Evolutionary conservation across 1,284 basidiomycete species (phyloP).

Genomic region (Trichosporon coremiiforme): DNA sequence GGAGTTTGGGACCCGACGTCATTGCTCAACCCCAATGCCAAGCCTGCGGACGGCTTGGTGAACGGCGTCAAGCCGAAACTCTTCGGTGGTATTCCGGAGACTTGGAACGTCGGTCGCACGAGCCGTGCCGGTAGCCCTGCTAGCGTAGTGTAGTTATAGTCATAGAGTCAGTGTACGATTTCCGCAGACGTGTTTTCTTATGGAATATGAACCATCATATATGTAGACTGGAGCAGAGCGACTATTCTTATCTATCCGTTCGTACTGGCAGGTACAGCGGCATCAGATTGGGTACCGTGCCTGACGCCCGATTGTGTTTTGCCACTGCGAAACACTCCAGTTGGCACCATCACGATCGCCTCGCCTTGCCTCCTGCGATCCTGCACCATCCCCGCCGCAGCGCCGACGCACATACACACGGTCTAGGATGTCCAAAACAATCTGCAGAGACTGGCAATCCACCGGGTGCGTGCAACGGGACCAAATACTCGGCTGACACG

Average conservation of each 20-base stretch:
- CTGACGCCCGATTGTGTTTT: slow-evolving; percentile 8
- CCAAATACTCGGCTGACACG: not conserved
- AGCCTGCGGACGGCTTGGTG: slow-evolving; percentile 27
- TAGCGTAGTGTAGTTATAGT: slow-evolving; percentile 34
- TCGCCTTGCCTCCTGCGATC: not conserved
- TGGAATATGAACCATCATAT: slow-evolving; percentile 1
- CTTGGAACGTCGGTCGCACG: slow-evolving; percentile 31
- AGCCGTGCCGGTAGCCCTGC: slow-evolving; percentile 42
- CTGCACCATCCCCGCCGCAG: not conserved
- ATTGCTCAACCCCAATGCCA: slow-evolving; percentile 26
- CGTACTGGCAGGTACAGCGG: not conserved
- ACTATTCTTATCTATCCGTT: too few species aligned
- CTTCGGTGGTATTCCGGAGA: slow-evolving; percentile 36
- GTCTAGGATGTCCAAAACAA: slow-evolving; percentile 16
- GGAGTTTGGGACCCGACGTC: slow-evolving; percentile 31
- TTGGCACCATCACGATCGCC: not conserved
- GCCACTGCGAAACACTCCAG: slow-evolving; percentile 9
- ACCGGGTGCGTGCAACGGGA: slow-evolving; percentile 26
- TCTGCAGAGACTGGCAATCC: slow-evolving; percentile 29
- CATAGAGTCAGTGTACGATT: slow-evolving; percentile 21
- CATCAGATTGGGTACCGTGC: slow-evolving; percentile 4
- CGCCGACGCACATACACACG: not conserved
- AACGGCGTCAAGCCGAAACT: slow-evolving; percentile 35
- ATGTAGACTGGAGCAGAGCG: not conserved
- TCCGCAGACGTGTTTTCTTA: not conserved